phyloP scores from a whole-genome alignment of 768 basidiomycete species.

The Hortiboletus campestris region DNA sequence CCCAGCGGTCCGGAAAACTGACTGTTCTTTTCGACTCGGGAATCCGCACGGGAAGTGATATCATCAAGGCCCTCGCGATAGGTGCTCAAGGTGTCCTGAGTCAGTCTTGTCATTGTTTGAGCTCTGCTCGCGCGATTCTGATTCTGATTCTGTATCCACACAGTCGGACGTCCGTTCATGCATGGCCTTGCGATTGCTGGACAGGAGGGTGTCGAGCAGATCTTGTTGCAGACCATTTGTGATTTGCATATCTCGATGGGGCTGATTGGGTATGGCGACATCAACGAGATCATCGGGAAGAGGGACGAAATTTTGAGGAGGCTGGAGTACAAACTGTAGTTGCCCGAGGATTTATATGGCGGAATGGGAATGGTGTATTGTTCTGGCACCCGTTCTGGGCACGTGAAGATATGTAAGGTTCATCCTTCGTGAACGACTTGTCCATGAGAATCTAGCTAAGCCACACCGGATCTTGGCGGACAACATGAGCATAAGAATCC shows the following conservation, averaged over 20 bases:
- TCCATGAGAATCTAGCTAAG: not conserved
- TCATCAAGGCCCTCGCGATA: conserved; percentile 81
- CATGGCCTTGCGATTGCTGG: conserved; percentile 72
- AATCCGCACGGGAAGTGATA: conserved; percentile 78
- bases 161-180: conserved; percentile 74
- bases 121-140: not conserved
- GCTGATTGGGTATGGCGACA: conserved; percentile 53
- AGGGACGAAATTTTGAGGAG: conserved; percentile 30
- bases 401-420: no score
- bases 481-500: no score
- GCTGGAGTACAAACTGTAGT: conserved; percentile 20
- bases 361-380: not conserved
- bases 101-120: conserved; percentile 36
- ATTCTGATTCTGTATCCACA: not conserved
- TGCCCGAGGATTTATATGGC: no score
- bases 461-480: not conserved
- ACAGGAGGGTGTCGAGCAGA: conserved; percentile 72
- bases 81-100: conserved; percentile 80
- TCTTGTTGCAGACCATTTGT: conserved; percentile 63
- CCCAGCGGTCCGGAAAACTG: conserved; percentile 59
- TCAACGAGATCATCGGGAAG: conserved; percentile 65
- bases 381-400: not conserved
- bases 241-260: conserved; percentile 68
- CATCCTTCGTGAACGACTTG: not conserved
- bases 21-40: conserved; percentile 72